These are phyloP conservation scores for Dovyalis caffra DNA, from an alignment of 345 rosid species.

Conservation along the genomic window DNA sequence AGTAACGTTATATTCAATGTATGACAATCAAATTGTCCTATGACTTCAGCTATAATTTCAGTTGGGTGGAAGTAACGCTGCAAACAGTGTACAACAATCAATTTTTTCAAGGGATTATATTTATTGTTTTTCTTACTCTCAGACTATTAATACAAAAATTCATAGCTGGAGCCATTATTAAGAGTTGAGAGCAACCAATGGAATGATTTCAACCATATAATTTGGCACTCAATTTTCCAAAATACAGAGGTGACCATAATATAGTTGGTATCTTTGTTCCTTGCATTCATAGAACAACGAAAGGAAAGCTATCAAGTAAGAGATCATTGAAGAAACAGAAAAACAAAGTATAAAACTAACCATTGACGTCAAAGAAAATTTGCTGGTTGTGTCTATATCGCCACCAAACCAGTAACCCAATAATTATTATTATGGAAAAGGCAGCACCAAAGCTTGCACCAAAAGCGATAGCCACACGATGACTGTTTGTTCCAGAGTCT, in stretches of 20 bases:
- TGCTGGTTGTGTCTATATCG: constrained; percentile 85
- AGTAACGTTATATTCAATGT: neutral
- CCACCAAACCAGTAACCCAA: constrained; percentile 82
- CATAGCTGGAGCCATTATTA: neutral
- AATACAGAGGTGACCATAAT: neutral
- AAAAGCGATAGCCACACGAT: constrained; percentile 72
- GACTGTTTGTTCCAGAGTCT: constrained; percentile 52
- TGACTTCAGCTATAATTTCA: neutral
- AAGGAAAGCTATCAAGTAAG: neutral
- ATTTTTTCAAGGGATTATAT: neutral
- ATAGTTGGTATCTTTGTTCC: neutral
- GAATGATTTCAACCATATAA: neutral
- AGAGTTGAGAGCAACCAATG: neutral
- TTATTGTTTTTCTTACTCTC: neutral
- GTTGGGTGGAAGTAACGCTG: neutral
- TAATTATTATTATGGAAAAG: constrained; percentile 47
- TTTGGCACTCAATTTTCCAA: neutral
- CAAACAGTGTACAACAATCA: neutral
- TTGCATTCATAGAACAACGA: neutral
- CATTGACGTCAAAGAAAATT: constrained; percentile 96
- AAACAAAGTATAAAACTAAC: constrained; percentile 37
- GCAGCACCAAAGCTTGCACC: constrained; percentile 87
- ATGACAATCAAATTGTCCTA: neutral
- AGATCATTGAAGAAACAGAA: neutral
- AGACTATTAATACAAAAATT: neutral